Base-by-base conservation (phyloP, 805 yeast genomes). In the Myxozyma nipponensis region DNA sequence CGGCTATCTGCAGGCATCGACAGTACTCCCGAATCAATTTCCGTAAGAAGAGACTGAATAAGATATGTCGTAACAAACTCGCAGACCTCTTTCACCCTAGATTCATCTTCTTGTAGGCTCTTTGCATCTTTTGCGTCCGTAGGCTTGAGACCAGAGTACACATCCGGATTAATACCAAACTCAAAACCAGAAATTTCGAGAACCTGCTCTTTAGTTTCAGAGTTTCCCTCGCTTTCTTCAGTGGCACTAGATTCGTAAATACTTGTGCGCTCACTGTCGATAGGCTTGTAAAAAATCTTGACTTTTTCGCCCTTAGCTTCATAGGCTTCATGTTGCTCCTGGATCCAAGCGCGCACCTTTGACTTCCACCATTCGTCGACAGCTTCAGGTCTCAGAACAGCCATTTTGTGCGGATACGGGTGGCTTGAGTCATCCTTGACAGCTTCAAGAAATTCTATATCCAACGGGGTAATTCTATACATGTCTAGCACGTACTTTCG, bases 361-460 rank as follows among this genome's bases (percentile, higher is more conserved):
- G 79, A 68, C 63, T 78, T 78, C 83, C 93, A 87, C 96, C 96
- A 91, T 61, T 82, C 86, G 59, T 83, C 91, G 42, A 91, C 80
- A 17, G 96, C 93, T 70, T 91, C 98, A 57, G 81, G 82, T 70
- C 98, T 82, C 40, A 91, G 63, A 23, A 85, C 77, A 13, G 85
- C 75, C 68, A 88, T 86, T 57, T 79, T 78, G 64, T 88, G 96
- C 17, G 96, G 96, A 65, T 89, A 90, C 1, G 44, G 41, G n/a
- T 67, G 66, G 34, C 63, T 62, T 18, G 6, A n/a, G n/a, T 67
- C 74, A 17, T 50, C 57, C 15, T 69, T 67, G 55, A 73, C 76
- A n/a, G 71, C 68, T 50, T 84, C 90, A 47, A 79, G 76, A 63
- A 90, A 90, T 52, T 76, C 79, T 50, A 89, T 75, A 69, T 91